These are phyloP conservation scores for Neurospora terricola DNA, from an alignment of 495 filamentous ascomycete genomes.

Conservation along the genomic window DNA sequence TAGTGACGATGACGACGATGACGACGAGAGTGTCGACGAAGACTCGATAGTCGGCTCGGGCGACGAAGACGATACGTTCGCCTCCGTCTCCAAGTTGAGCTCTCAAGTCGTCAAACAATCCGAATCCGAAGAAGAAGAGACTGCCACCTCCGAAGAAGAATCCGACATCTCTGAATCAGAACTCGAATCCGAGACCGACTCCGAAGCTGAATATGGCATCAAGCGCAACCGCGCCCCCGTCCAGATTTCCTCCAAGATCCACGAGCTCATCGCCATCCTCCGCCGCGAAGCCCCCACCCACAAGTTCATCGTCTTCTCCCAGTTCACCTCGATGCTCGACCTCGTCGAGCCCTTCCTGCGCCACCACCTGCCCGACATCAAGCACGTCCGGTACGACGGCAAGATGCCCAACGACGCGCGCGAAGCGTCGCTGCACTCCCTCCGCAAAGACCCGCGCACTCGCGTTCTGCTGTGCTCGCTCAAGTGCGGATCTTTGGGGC, in stretches of 20 bases:
- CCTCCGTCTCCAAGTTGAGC: constrained; percentile 31
- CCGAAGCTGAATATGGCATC: constrained; percentile 12
- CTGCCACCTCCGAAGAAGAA: constrained; percentile 20
- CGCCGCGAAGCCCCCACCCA: constrained; percentile 62
- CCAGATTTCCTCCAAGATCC: constrained; percentile 81
- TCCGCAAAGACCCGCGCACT: constrained; percentile 60
- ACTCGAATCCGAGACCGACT: constrained; percentile 37
- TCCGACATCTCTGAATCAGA: constrained; percentile 23
- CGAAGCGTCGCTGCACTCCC: constrained; percentile 62
- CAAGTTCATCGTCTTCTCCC: constrained; percentile 97
- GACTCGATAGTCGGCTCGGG: constrained; percentile 16
- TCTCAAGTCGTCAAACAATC: constrained; percentile 21
- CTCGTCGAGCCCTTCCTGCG: constrained; percentile 87
- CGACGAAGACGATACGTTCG: constrained; percentile 19
- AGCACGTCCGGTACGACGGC: constrained; percentile 85
- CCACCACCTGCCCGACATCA: constrained; percentile 46
- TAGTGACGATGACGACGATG: constrained; percentile 31
- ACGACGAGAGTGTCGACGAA: constrained; percentile 23
- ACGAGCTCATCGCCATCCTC: constrained; percentile 70
- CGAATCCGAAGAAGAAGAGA: constrained; percentile 3
- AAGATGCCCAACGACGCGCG: constrained; percentile 89
- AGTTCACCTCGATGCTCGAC: constrained; percentile 94
- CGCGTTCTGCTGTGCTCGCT: constrained; percentile 84
- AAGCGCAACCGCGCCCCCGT: constrained; percentile 24
- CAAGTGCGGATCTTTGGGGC: constrained; percentile 82